A percentile compares a stretch with the other conserved stretches of the same genome.
These are phyloP conservation scores for Verticillium nubilum DNA, from an alignment of 2,329 filamentous ascomycete genomes.

Conservation along the genomic window DNA sequence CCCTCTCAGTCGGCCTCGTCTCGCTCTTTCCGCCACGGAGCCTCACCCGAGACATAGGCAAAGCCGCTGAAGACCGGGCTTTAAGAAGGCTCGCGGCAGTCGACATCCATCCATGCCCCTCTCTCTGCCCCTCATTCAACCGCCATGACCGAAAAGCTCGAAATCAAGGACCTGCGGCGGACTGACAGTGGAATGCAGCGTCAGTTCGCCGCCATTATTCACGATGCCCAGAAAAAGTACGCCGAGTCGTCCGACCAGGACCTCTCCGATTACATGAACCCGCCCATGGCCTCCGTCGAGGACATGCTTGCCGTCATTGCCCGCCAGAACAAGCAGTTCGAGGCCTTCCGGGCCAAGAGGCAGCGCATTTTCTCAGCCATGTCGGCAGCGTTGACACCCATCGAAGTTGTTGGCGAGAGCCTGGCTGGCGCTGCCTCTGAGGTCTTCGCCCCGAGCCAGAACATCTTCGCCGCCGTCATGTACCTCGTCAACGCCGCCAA, in stretches of 20 bases:
- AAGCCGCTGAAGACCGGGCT: background rate
- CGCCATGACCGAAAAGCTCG: background rate
- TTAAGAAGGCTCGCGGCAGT: background rate
- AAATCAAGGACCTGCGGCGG: background rate
- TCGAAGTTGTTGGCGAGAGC: constrained; percentile 33
- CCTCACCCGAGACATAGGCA: background rate
- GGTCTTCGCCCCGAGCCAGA: constrained; percentile 32
- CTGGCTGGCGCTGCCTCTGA: constrained; percentile 28
- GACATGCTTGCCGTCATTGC: constrained; percentile 26
- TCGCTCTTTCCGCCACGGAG: background rate
- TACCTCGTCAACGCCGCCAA: constrained; percentile 38
- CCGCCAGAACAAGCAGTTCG: constrained; percentile 28
- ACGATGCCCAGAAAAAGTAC: constrained; percentile 27
- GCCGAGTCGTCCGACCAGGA: constrained; percentile 19
- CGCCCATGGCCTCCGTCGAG: constrained; percentile 24
- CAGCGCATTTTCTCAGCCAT: constrained; percentile 27
- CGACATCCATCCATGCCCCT: background rate
- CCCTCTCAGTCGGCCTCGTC: background rate
- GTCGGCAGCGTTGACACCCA: constrained; percentile 23
- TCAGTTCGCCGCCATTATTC: constrained; percentile 22
- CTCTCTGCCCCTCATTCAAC: background rate
- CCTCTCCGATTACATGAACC: constrained; percentile 24
- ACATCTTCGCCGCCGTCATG: constrained; percentile 35
- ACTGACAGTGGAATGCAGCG: background rate
- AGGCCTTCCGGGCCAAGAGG: constrained; percentile 21